Percentiles rank a stretch among this genome's conserved stretches.
phyloP scores from a whole-genome alignment of 495 filamentous ascomycete species.

The Hypoxylon intermedium region DNA sequence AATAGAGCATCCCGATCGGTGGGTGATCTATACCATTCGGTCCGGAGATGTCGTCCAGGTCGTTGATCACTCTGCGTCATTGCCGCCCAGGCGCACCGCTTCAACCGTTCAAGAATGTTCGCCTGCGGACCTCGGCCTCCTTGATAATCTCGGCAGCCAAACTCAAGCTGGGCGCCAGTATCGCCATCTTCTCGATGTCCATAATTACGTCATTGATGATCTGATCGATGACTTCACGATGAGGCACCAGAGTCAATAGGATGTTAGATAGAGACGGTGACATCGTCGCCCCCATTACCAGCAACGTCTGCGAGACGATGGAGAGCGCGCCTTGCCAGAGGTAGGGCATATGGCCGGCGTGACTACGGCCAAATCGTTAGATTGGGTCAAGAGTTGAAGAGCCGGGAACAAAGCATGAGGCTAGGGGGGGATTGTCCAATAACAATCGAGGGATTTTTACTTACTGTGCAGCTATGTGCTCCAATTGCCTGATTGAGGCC shows the following conservation, averaged over 20 bases:
- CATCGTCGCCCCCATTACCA: slow-evolving; percentile 86
- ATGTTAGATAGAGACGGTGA: slow-evolving; percentile 73
- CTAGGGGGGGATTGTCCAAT: slow-evolving; percentile 36
- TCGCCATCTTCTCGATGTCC: slow-evolving; percentile 74
- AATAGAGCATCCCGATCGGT: slow-evolving; percentile 23
- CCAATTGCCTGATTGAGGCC: slow-evolving; percentile 78
- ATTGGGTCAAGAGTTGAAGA: slow-evolving; percentile 42
- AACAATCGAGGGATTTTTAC: slow-evolving; percentile 36
- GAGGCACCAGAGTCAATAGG: slow-evolving; percentile 64
- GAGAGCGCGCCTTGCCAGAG: slow-evolving; percentile 84
- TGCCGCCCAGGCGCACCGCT: slow-evolving; percentile 1
- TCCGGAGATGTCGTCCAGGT: background rate
- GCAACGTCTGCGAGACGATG: slow-evolving; percentile 78
- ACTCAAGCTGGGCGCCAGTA: slow-evolving; percentile 76
- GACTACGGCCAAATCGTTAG: slow-evolving; percentile 62
- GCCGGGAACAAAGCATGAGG: slow-evolving; percentile 30
- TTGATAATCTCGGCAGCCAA: slow-evolving; percentile 78
- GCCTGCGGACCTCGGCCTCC: slow-evolving; percentile 75
- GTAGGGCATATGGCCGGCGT: slow-evolving; percentile 86
- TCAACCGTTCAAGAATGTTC: slow-evolving; percentile 58
- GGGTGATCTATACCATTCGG: slow-evolving; percentile 15
- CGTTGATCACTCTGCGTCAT: slow-evolving; percentile 22
- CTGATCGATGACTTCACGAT: slow-evolving; percentile 67
- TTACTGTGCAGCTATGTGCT: slow-evolving; percentile 78
- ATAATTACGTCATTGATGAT: slow-evolving; percentile 77